A percentile compares a stretch with the other conserved stretches of the same genome.
Conservation (phyloP, 208 protist genomes). For the Acanthamoeba triangularis region DNA sequence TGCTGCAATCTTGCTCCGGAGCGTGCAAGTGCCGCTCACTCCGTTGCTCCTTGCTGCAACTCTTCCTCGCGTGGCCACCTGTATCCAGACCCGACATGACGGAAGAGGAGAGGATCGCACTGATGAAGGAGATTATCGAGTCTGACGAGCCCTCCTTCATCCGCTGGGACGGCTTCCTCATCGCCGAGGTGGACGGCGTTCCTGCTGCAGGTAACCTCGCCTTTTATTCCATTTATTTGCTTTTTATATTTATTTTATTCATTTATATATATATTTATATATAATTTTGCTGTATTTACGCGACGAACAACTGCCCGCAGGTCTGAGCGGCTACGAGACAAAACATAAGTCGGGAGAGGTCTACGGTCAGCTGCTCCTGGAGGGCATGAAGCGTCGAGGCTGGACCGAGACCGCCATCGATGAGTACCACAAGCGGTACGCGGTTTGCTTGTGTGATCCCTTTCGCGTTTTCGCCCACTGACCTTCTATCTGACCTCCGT, state of each 20-base stretch:
- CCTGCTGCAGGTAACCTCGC: conserved; percentile 10
- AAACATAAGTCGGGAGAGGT: conserved; percentile 12
- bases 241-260: not conserved
- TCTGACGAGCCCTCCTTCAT: conserved; percentile 28
- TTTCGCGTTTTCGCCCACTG: not conserved
- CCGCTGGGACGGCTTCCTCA: conserved; percentile 33
- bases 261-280: not conserved
- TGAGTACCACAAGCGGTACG: conserved; percentile 13
- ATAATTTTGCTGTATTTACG: no score
- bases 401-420: not conserved
- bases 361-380: not conserved
- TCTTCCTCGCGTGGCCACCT: not conserved
- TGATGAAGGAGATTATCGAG: conserved; percentile 9
- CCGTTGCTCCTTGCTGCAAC: not conserved
- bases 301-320: no score
- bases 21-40: not conserved
- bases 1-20: not conserved
- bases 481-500: no score
- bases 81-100: conserved; percentile 34
- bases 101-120: not conserved
- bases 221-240: not conserved
- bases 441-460: not conserved
- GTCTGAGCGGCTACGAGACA: not conserved
- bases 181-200: conserved; percentile 32
- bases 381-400: not conserved